Evolutionary conservation across 129 eudicot species (phyloP).

Genomic region (Chrysanthemum seticuspe): DNA sequence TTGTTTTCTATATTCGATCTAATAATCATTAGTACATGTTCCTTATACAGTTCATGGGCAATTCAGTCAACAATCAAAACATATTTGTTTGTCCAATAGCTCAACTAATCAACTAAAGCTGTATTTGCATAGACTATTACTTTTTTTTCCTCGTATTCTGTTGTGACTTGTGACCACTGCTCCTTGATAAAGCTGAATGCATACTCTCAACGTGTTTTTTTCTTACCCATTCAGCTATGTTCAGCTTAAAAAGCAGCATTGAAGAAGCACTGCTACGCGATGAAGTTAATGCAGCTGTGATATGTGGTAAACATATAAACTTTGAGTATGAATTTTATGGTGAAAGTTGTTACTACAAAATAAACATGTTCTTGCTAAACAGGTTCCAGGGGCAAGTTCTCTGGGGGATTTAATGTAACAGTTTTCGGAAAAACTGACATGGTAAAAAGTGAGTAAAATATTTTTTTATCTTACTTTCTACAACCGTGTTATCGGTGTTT

Average conservation of each 20-base stretch:
- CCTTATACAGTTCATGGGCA: not conserved
- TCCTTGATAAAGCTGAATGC: no score
- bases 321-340: not conserved
- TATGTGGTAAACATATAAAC: conserved; percentile 39
- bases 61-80: not conserved
- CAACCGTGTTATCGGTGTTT: not conserved
- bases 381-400: conserved; percentile 60
- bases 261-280: conserved; percentile 51
- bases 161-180: no score
- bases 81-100: no score
- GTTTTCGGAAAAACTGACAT: conserved; percentile 40
- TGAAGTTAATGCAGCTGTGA: conserved; percentile 57
- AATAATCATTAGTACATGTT: not conserved
- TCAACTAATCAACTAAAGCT: no score
- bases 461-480: not conserved
- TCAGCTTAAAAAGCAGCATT: conserved; percentile 47
- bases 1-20: not conserved
- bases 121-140: no score
- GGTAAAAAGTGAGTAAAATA: conserved; percentile 38
- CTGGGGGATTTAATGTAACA: conserved; percentile 58
- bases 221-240: conserved; percentile 36
- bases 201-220: no score
- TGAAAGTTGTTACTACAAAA: no score
- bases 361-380: not conserved
- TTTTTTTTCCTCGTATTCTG: no score